Percentiles rank a stretch among this genome's conserved stretches.
Evolutionary conservation across 2,329 filamentous ascomycete genomes (phyloP).

Genomic region (Colletotrichum ledebouriae): DNA sequence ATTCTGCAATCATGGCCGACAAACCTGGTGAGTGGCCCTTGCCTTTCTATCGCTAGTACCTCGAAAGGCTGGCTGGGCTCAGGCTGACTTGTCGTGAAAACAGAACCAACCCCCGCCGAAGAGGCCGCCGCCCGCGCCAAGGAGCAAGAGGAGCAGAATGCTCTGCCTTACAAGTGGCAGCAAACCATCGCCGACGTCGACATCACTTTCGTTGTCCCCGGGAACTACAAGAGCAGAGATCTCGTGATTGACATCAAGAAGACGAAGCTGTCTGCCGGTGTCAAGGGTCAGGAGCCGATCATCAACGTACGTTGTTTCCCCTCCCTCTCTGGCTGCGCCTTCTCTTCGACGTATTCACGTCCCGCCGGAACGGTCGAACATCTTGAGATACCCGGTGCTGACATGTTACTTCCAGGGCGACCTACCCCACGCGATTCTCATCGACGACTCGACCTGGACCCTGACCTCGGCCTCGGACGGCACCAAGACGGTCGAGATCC

Average conservation of each 20-base stretch:
- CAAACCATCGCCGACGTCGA: conserved; percentile 93
- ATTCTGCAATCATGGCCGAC: conserved; percentile 55
- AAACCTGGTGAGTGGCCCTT: conserved; percentile 45
- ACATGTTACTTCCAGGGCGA: conserved; percentile 72
- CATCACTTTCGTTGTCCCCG: conserved; percentile 81
- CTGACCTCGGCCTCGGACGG: conserved; percentile 80
- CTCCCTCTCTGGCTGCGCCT: too few relatives aligned
- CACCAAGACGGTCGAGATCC: conserved; percentile 77
- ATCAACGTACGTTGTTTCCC: conserved; percentile 73
- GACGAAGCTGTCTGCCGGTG: conserved; percentile 79
- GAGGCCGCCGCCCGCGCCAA: conserved; percentile 73
- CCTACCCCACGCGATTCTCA: conserved; percentile 81
- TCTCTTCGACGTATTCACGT: too few relatives aligned
- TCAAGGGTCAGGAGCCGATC: conserved; percentile 91
- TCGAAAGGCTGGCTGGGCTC: too few relatives aligned
- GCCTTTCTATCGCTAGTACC: too few relatives aligned
- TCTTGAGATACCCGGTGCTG: too few relatives aligned
- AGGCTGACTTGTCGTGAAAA: not conserved
- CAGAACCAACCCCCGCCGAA: conserved; percentile 68
- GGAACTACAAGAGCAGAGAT: conserved; percentile 86
- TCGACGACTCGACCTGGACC: conserved; percentile 96
- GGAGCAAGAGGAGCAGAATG: conserved; percentile 88
- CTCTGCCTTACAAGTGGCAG: conserved; percentile 96
- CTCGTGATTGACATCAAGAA: conserved; percentile 87
- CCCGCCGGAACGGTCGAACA: too few relatives aligned